Evolutionary conservation across 2,329 filamentous ascomycete species (phyloP).

Genomic region (Claviceps spartinae): DNA sequence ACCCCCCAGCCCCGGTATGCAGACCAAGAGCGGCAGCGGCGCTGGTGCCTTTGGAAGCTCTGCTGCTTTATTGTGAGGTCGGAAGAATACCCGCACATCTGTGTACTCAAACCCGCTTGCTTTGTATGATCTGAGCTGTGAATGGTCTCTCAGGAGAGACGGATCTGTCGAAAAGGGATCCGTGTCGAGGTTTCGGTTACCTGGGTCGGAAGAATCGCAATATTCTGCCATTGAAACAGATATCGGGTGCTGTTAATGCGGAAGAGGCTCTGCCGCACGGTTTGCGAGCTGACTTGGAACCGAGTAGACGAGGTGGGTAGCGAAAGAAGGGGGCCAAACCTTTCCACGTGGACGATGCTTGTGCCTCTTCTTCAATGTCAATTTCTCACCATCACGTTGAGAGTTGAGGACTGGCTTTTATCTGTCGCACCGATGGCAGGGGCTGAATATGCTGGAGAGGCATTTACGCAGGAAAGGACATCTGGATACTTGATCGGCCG

Average conservation of each 20-base stretch:
- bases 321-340: background rate
- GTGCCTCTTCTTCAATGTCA: background rate
- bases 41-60: slow-evolving; percentile 49
- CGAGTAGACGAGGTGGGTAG: background rate
- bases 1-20: slow-evolving; percentile 87
- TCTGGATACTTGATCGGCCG: background rate
- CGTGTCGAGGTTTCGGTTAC: slow-evolving; percentile 7
- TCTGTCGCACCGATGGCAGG: background rate
- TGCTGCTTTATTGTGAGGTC: slow-evolving; percentile 66
- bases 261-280: background rate
- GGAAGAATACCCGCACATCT: slow-evolving; percentile 69
- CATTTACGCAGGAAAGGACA: background rate
- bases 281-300: background rate
- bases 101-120: slow-evolving; percentile 59
- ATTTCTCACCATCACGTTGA: background rate
- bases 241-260: background rate
- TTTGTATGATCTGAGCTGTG: slow-evolving; percentile 56
- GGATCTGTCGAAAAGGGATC: slow-evolving; percentile 52
- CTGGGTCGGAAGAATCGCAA: background rate
- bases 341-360: background rate
- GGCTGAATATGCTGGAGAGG: background rate
- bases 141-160: slow-evolving; percentile 65
- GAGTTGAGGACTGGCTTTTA: background rate
- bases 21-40: slow-evolving; percentile 73
- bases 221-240: slow-evolving; percentile 1